Evolutionary conservation across 73 alveolate species (phyloP).

Genomic region (Urostyla sp.): DNA sequence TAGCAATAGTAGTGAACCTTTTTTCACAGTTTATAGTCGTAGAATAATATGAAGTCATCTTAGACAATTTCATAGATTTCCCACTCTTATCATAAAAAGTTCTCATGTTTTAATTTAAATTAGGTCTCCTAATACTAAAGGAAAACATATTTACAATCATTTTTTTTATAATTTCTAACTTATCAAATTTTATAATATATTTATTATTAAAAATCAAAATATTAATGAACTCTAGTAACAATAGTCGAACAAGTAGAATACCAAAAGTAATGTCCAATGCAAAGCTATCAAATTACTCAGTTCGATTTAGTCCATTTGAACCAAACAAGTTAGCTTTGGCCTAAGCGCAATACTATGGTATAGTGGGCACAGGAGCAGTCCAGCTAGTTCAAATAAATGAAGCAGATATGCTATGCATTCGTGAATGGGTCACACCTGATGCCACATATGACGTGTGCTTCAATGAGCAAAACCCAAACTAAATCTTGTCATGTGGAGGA

Average conservation of each 20-base stretch:
- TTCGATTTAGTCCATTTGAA: conserved; percentile 87
- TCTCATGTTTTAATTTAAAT: no score
- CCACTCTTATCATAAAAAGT: no score
- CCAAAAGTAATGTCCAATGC: conserved; percentile 31
- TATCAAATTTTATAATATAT: neutral
- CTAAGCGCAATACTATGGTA: conserved; percentile 86
- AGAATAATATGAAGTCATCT: neutral
- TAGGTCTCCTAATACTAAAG: no score
- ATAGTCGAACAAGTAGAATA: conserved; percentile 1
- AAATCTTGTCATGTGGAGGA: conserved; percentile 87
- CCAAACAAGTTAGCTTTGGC: conserved; percentile 80
- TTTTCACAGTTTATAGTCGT: neutral
- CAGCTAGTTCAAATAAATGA: conserved; percentile 53
- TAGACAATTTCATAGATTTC: neutral
- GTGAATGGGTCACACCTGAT: conserved; percentile 84
- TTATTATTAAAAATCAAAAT: neutral
- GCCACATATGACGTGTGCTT: conserved; percentile 91
- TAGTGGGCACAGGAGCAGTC: conserved; percentile 80
- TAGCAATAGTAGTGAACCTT: neutral
- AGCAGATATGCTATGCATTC: conserved; percentile 47
- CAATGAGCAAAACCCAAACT: conserved; percentile 87
- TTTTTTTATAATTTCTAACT: conserved; percentile 49
- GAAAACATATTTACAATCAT: neutral
- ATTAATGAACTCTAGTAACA: conserved; percentile 13
- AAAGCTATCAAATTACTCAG: conserved; percentile 74